phyloP scores from a whole-genome alignment of 208 protist genomes.

The Trypanosoma congolense region DNA sequence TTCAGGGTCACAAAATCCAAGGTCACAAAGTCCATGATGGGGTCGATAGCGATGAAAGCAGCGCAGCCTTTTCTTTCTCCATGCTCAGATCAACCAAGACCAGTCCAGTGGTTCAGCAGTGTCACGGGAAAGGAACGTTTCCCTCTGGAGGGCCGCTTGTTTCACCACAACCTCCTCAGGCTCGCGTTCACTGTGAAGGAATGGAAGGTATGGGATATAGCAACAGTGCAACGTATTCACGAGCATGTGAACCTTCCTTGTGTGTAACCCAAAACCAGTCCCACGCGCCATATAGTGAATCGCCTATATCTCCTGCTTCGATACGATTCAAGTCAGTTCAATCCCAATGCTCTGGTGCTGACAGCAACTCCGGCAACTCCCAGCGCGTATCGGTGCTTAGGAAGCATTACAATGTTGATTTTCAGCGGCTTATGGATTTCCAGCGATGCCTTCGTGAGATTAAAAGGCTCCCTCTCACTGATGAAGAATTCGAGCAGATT shows the following conservation, averaged over 20 bases:
- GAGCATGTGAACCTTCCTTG: not conserved
- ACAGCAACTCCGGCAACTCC: conserved; percentile 13
- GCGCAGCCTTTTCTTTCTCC: not conserved
- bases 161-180: not conserved
- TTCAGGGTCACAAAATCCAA: too few relatives aligned
- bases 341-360: conserved; percentile 17
- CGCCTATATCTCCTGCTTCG: conserved; percentile 15
- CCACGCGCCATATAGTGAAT: conserved; percentile 12
- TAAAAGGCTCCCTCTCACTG: conserved; percentile 25
- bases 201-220: not conserved
- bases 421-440: conserved; percentile 28
- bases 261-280: not conserved
- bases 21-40: not conserved
- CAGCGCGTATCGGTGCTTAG: not conserved
- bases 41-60: conserved; percentile 8
- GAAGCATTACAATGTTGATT: conserved; percentile 29
- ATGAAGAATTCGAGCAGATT: conserved; percentile 42
- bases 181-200: not conserved
- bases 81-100: not conserved
- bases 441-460: conserved; percentile 31
- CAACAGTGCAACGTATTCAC: conserved; percentile 5
- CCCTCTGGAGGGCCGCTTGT: not conserved
- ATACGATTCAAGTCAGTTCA: conserved; percentile 26
- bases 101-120: not conserved
- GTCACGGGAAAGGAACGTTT: not conserved